A percentile compares a stretch with the other conserved stretches of the same genome.
Evolutionary conservation across 2,329 filamentous ascomycete species (phyloP).

Genomic region (Penicillium sp.): DNA sequence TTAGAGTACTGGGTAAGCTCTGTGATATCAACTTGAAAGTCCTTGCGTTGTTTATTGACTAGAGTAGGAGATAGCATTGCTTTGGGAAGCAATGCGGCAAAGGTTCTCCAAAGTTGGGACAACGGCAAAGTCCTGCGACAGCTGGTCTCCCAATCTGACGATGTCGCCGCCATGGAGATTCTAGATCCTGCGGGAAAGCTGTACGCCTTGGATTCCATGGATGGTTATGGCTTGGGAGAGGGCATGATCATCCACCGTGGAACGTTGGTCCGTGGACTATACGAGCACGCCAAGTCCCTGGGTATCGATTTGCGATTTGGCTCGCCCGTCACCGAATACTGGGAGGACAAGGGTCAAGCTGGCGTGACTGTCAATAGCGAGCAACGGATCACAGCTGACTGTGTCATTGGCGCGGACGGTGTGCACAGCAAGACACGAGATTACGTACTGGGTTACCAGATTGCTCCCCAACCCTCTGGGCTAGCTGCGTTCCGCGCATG

Average conservation of each 20-base stretch:
- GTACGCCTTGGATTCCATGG: not conserved
- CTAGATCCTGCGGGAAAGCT: not conserved
- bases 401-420: constrained; percentile 9
- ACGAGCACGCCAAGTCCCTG: not conserved
- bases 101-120: not conserved
- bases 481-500: not conserved
- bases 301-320: constrained; percentile 7
- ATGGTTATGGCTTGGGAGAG: constrained; percentile 5
- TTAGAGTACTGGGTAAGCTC: constrained; percentile 1
- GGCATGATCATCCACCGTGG: constrained; percentile 5
- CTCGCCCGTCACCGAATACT: not conserved
- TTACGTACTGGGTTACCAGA: not conserved
- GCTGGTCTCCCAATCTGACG: not conserved
- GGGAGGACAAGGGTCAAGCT: constrained; percentile 4
- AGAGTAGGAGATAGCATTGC: not conserved
- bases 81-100: not conserved
- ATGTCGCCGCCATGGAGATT: not conserved
- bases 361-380: constrained; percentile 2
- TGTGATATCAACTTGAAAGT: not conserved
- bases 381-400: constrained; percentile 3
- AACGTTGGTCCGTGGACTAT: not conserved
- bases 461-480: not conserved
- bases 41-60: not conserved
- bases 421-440: constrained; percentile 5
- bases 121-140: not conserved